A percentile compares a stretch with the other conserved stretches of the same genome.
Conservation (phyloP, 2,329 filamentous ascomycete species). For the Pseudogymnoascus sp. region DNA sequence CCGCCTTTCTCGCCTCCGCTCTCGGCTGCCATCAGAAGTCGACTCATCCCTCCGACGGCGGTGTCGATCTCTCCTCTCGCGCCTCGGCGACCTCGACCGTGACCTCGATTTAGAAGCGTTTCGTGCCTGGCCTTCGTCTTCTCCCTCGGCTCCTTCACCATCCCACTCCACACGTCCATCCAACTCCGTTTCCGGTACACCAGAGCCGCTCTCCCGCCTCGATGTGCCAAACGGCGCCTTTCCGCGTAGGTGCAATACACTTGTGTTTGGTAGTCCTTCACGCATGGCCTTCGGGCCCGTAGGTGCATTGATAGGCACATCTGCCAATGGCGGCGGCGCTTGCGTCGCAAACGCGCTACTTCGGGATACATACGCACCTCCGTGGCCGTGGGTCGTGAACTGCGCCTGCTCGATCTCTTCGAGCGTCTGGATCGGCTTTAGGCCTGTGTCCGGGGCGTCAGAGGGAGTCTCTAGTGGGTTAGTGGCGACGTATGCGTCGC, state of each 20-base stretch:
- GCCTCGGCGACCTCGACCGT: conserved; percentile 25
- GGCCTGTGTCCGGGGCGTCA: background rate
- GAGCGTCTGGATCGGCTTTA: conserved; percentile 28
- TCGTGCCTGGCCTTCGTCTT: conserved; percentile 4
- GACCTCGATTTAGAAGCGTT: conserved; percentile 20
- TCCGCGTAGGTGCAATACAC: conserved; percentile 54
- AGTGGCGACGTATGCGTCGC: background rate
- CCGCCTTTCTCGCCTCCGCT: conserved; percentile 21
- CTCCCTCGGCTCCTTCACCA: conserved; percentile 13
- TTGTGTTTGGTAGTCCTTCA: conserved; percentile 76
- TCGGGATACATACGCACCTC: background rate
- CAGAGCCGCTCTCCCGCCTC: conserved; percentile 10
- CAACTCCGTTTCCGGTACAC: conserved; percentile 22
- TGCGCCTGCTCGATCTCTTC: conserved; percentile 21
- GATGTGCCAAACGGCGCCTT: conserved; percentile 25
- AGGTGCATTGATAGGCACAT: conserved; percentile 63
- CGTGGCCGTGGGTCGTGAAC: background rate
- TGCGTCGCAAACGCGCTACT: background rate
- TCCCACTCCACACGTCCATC: conserved; percentile 21
- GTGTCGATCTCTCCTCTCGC: conserved; percentile 15
- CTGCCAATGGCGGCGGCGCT: conserved; percentile 13
- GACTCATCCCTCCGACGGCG: background rate
- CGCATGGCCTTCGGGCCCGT: conserved; percentile 94
- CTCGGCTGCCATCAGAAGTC: conserved; percentile 18
- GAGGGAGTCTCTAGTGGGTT: background rate